Conservation (phyloP, 345 rosid genomes). For the Reutealis trisperma region DNA sequence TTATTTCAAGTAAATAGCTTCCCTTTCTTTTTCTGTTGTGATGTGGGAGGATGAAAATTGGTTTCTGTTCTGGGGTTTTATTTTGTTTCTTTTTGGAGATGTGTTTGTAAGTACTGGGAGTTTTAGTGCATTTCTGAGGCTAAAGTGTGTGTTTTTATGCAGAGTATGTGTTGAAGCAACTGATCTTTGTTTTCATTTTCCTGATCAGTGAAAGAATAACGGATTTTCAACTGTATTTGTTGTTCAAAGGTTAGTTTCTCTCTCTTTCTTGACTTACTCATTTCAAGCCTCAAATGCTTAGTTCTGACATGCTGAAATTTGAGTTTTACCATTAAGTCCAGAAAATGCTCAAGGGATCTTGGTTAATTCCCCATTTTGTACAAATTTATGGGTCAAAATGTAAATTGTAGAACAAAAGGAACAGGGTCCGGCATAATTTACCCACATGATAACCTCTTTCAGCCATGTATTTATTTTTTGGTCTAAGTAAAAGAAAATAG, state of each 20-base stretch:
- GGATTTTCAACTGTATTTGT: slow-evolving; percentile 14
- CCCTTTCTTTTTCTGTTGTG: not conserved
- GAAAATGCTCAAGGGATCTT: not conserved
- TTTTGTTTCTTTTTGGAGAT: not conserved
- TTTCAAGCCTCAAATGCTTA: not conserved
- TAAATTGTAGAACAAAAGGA: not conserved
- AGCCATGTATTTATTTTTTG: not conserved
- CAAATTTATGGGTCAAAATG: not conserved
- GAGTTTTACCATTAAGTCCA: not conserved
- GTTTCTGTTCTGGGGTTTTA: not conserved
- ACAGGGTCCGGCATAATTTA: not conserved
- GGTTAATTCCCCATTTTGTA: not conserved
- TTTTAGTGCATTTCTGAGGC: not conserved
- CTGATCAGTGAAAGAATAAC: slow-evolving; percentile 9
- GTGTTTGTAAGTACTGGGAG: not conserved
- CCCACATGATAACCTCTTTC: not conserved
- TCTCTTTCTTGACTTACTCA: not conserved
- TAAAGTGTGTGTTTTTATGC: slow-evolving; percentile 10
- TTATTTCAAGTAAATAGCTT: too few species aligned
- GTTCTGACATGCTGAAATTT: not conserved
- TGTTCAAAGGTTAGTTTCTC: slow-evolving; percentile 4
- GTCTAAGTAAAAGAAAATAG: not conserved
- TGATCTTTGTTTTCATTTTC: slow-evolving; percentile 20
- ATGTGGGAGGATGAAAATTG: not conserved
- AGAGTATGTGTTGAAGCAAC: slow-evolving; percentile 10